Evolutionary conservation across 495 filamentous ascomycete genomes (phyloP), one percentile per base, ranked within the genome.

Genomic region (Massariosphaeria phaeospora): DNA sequence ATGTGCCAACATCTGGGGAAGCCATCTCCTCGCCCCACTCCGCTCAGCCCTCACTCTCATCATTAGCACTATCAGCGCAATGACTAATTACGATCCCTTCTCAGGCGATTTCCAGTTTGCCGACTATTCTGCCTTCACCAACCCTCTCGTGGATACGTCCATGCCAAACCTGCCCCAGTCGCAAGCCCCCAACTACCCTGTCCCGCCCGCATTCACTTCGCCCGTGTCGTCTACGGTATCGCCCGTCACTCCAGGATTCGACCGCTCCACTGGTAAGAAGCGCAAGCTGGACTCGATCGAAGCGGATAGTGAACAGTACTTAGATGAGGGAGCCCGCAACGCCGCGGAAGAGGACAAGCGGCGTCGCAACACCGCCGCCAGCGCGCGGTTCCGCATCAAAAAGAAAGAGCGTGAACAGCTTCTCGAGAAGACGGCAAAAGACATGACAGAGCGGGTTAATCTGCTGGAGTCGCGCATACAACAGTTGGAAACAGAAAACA

Each of bases 331-430:
- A 56, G 78, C 90, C 29, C 79, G 88, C 29, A 61, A 82, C 12
- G 89, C 88, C 13, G 91, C 93, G 26, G 93, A 98, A 71, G 93
- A 98, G 74, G 93, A 98, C 70, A 96, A 96, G 69, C 88, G 93
- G 10, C 84, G 91, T 39, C 86, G 93, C 56, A 98, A 98, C 72
- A 98, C 93, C 0, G 93, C 93, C 30, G 93, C 93, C 35, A 86
- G 81, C 43, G 93, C 93, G 18, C 86, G 93, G 48, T 98, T 98
- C 80, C 86, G 93, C 51, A 82, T 95, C 65, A 98, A 98, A 81
- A 98, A 98, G 88, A 98, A 98, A 80, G 88, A 95, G 72, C 87
- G 93, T 48, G 93, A 98, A 74, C 87, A 93, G 67, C 84, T 86
- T 2, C 85, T 98, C 53, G 93, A 97, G 74, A 84, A 84, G 49